Evolutionary conservation across 371 early-diverging fungal species (phyloP), one percentile per base, ranked within the genome.

Genomic region (Smittium mucronatum): DNA sequence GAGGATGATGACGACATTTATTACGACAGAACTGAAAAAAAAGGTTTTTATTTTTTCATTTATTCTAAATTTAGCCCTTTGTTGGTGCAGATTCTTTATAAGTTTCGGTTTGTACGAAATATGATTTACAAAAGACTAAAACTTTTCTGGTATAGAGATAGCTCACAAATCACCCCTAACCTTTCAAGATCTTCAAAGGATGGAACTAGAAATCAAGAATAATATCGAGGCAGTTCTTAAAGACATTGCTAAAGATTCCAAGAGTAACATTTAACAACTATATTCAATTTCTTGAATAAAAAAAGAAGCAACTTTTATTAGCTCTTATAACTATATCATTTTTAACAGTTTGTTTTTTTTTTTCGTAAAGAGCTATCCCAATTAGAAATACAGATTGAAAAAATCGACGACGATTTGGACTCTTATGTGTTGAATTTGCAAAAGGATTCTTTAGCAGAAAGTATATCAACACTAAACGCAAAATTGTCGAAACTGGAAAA

Each of bases 391-490:
- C 47, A 60, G 15, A 58, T 8, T 0, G 73, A 58, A 1, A 70
- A 58, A 2, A 63, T 63, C 1, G 69, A 21, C 8, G 77, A 77
- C 35, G 77, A 76, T 47, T 70, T 78, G 58, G 79, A 78, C 28
- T 63, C 67, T 17, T 77, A 75, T 30, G 75, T 78, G 79, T 47
- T 29, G 30, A 34, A 67, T 15, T 68, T 78, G 16, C 35, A 70
- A 17, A 57, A 70, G 36, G 68, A 68, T 28, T n/a, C 29, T 29
- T n/a, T 32, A 28, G 67, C 25, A 16, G 35, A 8, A 34, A 63
- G 25, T 15, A 8, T 31, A 15, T 33, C 31, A 63, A 25, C 8
- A 15, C 8, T 34, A 33, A 33, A 33, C 21, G 21, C 8, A 63
- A 25, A 15, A 15, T 34, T 63, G 25, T 63, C 63, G 8, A 25